Conservation (phyloP, 2,329 filamentous ascomycete genomes). For the Venturia aucupariae region DNA sequence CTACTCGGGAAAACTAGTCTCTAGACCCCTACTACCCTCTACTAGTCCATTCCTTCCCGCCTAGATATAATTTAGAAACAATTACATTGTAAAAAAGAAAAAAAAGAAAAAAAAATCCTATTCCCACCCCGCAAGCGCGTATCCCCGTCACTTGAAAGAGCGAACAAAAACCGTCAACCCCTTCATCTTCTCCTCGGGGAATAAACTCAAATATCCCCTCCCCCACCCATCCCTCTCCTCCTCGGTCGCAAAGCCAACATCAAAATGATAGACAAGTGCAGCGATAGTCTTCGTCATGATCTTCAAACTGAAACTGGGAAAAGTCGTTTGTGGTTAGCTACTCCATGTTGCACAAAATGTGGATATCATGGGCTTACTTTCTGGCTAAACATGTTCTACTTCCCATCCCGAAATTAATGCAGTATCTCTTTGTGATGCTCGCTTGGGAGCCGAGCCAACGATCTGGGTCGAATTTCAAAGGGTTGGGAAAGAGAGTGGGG, state of each 20-base stretch:
- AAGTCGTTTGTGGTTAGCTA: neutral
- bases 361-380: neutral
- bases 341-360: neutral
- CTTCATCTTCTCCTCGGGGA: neutral
- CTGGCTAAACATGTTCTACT: neutral
- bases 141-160: too few relatives aligned
- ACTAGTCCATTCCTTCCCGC: too few relatives aligned
- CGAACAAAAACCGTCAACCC: neutral
- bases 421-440: neutral
- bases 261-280: neutral
- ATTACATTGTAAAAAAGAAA: too few relatives aligned
- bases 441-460: neutral
- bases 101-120: too few relatives aligned
- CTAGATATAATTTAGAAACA: too few relatives aligned
- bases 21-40: too few relatives aligned
- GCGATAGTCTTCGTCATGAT: neutral
- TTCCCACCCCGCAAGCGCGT: too few relatives aligned
- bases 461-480: neutral
- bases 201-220: neutral
- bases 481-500: neutral
- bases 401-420: neutral
- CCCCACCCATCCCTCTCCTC: neutral
- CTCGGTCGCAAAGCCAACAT: neutral
- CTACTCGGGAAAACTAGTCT: too few relatives aligned
- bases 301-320: neutral